Base-by-base conservation (phyloP, 2,329 filamentous ascomycete species). In the Hirsutella thompsonii region DNA sequence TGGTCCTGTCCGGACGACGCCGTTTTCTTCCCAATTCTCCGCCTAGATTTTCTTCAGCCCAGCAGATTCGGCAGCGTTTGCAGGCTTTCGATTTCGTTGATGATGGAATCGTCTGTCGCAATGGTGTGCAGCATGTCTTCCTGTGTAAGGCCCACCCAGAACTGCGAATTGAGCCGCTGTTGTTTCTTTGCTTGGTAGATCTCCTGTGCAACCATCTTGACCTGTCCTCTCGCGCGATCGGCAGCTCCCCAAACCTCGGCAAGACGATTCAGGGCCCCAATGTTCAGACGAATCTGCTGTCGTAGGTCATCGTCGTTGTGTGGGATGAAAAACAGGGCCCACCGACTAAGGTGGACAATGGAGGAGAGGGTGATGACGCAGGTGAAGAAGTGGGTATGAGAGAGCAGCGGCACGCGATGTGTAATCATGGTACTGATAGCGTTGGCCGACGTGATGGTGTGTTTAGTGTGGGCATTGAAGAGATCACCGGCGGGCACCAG, bases 311-410 rank as follows among this genome's bases (percentile, higher is more conserved):
- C 79, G 53, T 79, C 78, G 49, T 77, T 72, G 45, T 70, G 69
- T 1, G 68, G 64, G 37, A 80, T 67, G 41, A 73, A 74, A 54
- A 74, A 75, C 18, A 80, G 66, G 40, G 67, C 80, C 76, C 86
- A 94, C 47, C 83, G 84, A 42, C 81, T 85, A 20, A 93, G 69
- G 52, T 92, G 84, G 4, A 90, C 82, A 50, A 89, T 83, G 6
- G 84, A 85, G 16, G 81, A 83, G 40, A 90, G 67, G 2, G 84
- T 84, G 38, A 92, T 67, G 32, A 83, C 80, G 55, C 85, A 92
- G 28, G 81, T 84, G 63, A 92, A 88, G 61, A 90, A 89, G 43
- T 87, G 85, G 0, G 79, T 88, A 60, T 94, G 86, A 26, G 76
- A 76, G 4, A 81, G 69, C 2, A 90, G 65, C 0, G 79, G 73